Evolutionary conservation across 441 rosid genomes (phyloP).

Genomic region (Croton laevigatus): DNA sequence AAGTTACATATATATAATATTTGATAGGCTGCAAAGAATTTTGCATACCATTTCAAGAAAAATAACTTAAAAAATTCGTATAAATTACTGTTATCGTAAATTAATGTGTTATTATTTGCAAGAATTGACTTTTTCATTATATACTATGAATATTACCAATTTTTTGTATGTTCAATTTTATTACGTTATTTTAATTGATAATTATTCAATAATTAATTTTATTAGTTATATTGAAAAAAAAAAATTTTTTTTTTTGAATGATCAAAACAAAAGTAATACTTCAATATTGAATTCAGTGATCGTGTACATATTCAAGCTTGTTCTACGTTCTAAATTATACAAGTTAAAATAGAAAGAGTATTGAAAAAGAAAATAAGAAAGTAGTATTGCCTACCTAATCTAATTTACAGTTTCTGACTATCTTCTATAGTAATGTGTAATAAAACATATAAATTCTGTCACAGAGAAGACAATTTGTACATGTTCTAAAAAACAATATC

Average conservation of each 20-base stretch:
- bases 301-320: not conserved
- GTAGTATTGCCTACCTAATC: not conserved
- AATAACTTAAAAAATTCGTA: no score
- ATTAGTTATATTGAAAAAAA: no score
- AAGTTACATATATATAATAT: not conserved
- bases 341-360: no score
- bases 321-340: not conserved
- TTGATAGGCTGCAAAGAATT: not conserved
- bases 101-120: no score
- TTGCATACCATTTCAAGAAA: no score
- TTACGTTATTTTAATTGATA: no score
- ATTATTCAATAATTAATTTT: no score
- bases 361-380: not conserved
- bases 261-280: not conserved
- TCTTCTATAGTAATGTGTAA: not conserved
- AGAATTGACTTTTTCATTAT: no score
- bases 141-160: no score
- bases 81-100: no score
- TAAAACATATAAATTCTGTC: not conserved
- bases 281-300: constrained; percentile 1
- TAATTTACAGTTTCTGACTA: not conserved
- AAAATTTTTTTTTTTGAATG: no score
- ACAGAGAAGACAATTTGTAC: constrained; percentile 25
- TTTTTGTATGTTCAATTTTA: no score
- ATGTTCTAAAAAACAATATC: constrained; percentile 9